These are phyloP conservation scores for Corrigiola litoralis DNA, from an alignment of 179 eudicot genomes.

Conservation along the genomic window DNA sequence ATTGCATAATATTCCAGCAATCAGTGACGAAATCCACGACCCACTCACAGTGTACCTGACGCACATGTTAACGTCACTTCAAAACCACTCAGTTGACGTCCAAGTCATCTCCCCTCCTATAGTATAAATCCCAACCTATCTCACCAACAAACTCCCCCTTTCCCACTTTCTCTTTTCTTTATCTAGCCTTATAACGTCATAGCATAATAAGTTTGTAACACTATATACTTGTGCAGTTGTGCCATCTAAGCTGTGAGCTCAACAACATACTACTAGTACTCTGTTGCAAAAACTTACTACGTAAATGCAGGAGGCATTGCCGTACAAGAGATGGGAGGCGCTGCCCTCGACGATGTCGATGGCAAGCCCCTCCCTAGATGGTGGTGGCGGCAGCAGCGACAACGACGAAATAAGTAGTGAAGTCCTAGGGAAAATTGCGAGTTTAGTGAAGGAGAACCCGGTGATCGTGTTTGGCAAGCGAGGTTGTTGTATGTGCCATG, in stretches of 20 bases:
- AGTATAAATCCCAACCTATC: slow-evolving; percentile 14
- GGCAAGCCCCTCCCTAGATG: neutral
- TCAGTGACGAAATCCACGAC: slow-evolving; percentile 26
- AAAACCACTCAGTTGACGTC: slow-evolving; percentile 26
- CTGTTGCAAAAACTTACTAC: no score
- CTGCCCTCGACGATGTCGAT: slow-evolving; percentile 7
- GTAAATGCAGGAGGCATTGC: slow-evolving; percentile 37
- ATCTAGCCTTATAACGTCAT: neutral
- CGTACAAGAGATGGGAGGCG: slow-evolving; percentile 33
- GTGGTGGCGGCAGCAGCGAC: neutral
- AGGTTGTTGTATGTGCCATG: slow-evolving; percentile 92
- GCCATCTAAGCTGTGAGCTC: no score
- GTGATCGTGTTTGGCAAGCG: slow-evolving; percentile 54
- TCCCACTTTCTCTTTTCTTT: neutral
- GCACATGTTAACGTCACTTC: slow-evolving; percentile 12
- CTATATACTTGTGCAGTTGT: no score
- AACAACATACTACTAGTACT: no score
- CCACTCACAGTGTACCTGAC: slow-evolving; percentile 24
- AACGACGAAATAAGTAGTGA: neutral
- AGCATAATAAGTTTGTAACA: no score
- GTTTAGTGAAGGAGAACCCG: slow-evolving; percentile 48
- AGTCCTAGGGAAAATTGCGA: neutral
- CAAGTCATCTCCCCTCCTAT: neutral
- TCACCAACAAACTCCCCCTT: slow-evolving; percentile 5
- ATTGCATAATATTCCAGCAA: slow-evolving; percentile 6